Percentiles rank a stretch among this genome's conserved stretches.
Evolutionary conservation across 768 basidiomycete genomes (phyloP).

Genomic region (Mycena venus): DNA sequence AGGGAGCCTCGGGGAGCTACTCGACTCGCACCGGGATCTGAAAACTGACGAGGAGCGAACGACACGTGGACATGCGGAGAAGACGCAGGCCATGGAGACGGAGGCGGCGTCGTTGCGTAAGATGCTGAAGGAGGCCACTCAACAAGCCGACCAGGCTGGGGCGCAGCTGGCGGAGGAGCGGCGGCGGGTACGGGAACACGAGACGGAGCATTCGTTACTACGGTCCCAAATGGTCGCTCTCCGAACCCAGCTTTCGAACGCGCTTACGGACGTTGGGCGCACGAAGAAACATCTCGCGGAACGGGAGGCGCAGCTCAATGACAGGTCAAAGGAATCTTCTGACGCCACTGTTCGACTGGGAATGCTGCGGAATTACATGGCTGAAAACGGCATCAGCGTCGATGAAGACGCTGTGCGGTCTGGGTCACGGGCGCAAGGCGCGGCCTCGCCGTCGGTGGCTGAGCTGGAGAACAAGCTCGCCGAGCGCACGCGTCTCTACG

Average conservation of each 20-base stretch:
- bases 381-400: constrained; percentile 87
- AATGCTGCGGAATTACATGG: constrained; percentile 88
- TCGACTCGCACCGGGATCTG: constrained; percentile 90
- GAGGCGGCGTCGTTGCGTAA: constrained; percentile 83
- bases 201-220: constrained; percentile 73
- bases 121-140: constrained; percentile 84
- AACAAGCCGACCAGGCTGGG: constrained; percentile 79
- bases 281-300: constrained; percentile 77
- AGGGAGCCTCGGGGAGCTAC: constrained; percentile 84
- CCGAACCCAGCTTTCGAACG: constrained; percentile 78
- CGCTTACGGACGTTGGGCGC: constrained; percentile 76
- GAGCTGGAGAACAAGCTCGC: constrained; percentile 86
- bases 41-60: constrained; percentile 87
- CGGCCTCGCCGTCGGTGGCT: constrained; percentile 61
- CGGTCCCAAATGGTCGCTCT: constrained; percentile 83
- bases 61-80: constrained; percentile 83
- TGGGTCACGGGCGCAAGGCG: constrained; percentile 54
- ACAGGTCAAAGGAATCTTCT: constrained; percentile 73
- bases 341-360: constrained; percentile 81
- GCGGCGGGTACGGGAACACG: constrained; percentile 70
- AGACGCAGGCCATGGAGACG: constrained; percentile 82
- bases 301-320: constrained; percentile 74
- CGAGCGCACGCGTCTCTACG: constrained; percentile 79
- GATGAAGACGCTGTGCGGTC: constrained; percentile 77
- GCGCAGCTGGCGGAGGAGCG: constrained; percentile 77